Percentiles rank a stretch among this genome's conserved stretches.
phyloP scores from a whole-genome alignment of 2,329 filamentous ascomycete species.

The Helotiales sp. region DNA sequence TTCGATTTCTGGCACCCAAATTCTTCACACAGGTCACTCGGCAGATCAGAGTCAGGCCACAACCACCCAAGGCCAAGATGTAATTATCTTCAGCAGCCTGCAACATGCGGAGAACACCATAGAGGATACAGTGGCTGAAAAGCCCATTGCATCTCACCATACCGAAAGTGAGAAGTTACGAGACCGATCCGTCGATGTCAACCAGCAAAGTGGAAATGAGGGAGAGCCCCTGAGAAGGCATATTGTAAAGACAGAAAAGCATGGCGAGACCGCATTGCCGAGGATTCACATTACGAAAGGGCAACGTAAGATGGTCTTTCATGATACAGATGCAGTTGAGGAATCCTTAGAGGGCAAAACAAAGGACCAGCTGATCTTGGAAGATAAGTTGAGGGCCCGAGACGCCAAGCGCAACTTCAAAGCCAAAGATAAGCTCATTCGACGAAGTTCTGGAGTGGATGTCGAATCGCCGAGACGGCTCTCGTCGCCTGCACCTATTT shows the following conservation, averaged over 20 bases:
- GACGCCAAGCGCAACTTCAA: conserved; percentile 1
- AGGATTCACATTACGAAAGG: neutral
- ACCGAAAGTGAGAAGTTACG: neutral
- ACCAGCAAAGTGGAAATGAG: neutral
- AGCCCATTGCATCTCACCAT: neutral
- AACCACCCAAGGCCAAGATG: neutral
- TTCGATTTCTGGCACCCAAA: neutral
- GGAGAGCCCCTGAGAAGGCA: neutral
- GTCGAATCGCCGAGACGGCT: too few relatives aligned
- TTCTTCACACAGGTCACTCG: neutral
- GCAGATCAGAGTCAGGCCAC: neutral
- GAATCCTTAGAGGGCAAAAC: neutral
- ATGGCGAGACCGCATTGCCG: neutral
- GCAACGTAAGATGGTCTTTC: neutral
- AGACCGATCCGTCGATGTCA: neutral
- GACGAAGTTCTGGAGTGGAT: neutral
- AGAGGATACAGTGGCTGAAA: neutral
- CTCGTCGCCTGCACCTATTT: neutral
- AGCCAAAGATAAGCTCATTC: neutral
- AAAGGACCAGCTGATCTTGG: neutral
- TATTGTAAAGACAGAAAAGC: neutral
- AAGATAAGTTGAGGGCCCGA: neutral
- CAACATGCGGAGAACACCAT: neutral
- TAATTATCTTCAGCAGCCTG: neutral
- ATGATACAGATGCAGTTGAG: neutral